A percentile compares a stretch with the other conserved stretches of the same genome.
Evolutionary conservation across 2,329 filamentous ascomycete genomes (phyloP).

Genomic region (Fusarium staphyleae): DNA sequence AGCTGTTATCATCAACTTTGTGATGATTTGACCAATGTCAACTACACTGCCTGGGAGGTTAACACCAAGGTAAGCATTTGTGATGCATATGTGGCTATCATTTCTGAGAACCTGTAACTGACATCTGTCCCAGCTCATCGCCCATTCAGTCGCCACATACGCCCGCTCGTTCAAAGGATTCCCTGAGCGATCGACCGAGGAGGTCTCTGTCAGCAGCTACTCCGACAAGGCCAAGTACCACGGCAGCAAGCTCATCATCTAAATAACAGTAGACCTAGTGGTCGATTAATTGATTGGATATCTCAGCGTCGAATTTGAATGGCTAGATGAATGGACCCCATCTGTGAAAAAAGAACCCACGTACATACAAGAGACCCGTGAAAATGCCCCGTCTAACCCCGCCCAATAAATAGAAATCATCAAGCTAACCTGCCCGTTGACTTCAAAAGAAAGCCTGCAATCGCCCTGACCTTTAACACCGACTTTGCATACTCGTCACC

Average conservation of each 20-base stretch:
- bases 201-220: slow-evolving; percentile 43
- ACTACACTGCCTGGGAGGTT: slow-evolving; percentile 65
- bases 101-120: slow-evolving; percentile 11
- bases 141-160: slow-evolving; percentile 75
- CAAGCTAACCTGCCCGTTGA: slow-evolving; percentile 14
- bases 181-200: slow-evolving; percentile 57
- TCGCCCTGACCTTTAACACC: slow-evolving; percentile 29
- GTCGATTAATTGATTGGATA: slow-evolving; percentile 31
- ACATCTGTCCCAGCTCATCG: slow-evolving; percentile 60
- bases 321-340: slow-evolving; percentile 28
- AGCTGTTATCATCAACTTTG: slow-evolving; percentile 69
- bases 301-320: slow-evolving; percentile 34
- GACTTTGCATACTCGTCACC: slow-evolving; percentile 24
- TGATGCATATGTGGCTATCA: not conserved
- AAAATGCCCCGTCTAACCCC: slow-evolving; percentile 32
- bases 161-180: slow-evolving; percentile 71
- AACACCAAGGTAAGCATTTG: slow-evolving; percentile 61
- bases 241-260: slow-evolving; percentile 57
- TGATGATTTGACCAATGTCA: slow-evolving; percentile 65
- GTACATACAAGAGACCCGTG: slow-evolving; percentile 16
- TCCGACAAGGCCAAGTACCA: slow-evolving; percentile 56
- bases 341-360: slow-evolving; percentile 17
- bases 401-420: slow-evolving; percentile 3
- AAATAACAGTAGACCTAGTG: slow-evolving; percentile 25
- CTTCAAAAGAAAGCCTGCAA: slow-evolving; percentile 3